A percentile compares a stretch with the other conserved stretches of the same genome.
phyloP scores from a whole-genome alignment of 139 green algal species.

The Coelastrella sp. region DNA sequence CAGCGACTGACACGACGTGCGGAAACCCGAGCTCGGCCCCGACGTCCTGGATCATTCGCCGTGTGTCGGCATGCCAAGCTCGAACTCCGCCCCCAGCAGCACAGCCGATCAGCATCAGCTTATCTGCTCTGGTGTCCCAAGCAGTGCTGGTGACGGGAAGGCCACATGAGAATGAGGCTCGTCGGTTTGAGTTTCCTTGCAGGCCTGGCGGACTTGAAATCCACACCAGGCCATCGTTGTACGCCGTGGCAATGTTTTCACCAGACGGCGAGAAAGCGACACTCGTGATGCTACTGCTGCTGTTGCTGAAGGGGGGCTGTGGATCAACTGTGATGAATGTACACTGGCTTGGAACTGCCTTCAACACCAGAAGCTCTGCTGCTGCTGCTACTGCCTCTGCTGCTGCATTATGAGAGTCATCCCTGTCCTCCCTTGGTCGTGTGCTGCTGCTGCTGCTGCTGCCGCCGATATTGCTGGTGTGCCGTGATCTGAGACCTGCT shows the following conservation, averaged over 20 bases:
- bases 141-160: conserved; percentile 51
- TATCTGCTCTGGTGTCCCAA: conserved; percentile 61
- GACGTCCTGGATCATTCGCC: conserved; percentile 53
- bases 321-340: background rate
- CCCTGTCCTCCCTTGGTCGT: no score
- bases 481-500: conserved; percentile 8
- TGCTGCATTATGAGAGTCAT: background rate
- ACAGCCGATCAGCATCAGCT: conserved; percentile 64
- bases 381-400: conserved; percentile 9
- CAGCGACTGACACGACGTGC: background rate
- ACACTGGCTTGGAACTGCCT: background rate
- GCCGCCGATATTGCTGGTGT: background rate
- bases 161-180: conserved; percentile 50
- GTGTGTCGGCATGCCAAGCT: conserved; percentile 67
- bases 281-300: conserved; percentile 16
- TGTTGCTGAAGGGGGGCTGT: background rate
- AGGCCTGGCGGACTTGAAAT: background rate
- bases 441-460: conserved; percentile 11
- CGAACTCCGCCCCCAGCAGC: background rate
- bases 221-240: background rate
- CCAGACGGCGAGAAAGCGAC: conserved; percentile 34
- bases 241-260: conserved; percentile 14
- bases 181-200: conserved; percentile 17
- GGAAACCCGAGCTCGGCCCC: conserved; percentile 18
- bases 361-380: background rate